A percentile compares a stretch with the other conserved stretches of the same genome.
These are phyloP conservation scores for Populus alba DNA, from an alignment of 345 rosid genomes.

Conservation along the genomic window DNA sequence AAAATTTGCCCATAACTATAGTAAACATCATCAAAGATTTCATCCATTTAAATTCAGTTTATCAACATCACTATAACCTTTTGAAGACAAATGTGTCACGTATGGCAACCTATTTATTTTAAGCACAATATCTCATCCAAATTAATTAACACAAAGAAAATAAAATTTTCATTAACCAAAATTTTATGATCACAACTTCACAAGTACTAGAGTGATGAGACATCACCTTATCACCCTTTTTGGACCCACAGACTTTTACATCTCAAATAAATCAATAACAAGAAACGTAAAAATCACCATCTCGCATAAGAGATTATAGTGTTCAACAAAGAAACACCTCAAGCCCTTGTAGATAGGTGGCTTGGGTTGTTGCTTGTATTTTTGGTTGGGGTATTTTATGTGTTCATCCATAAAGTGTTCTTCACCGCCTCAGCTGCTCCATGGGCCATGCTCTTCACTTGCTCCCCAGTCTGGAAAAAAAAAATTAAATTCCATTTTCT, in stretches of 20 bases:
- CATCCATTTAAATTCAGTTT: too few relatives aligned
- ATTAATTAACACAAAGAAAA: background rate
- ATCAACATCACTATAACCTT: background rate
- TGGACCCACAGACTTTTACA: too few relatives aligned
- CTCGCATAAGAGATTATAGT: background rate
- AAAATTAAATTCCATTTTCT: background rate
- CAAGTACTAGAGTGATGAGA: background rate
- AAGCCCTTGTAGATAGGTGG: background rate
- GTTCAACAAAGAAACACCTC: background rate
- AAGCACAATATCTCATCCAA: background rate
- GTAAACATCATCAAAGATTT: too few relatives aligned
- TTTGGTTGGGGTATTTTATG: background rate
- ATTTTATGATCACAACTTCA: too few relatives aligned
- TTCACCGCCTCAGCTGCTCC: constrained; percentile 35
- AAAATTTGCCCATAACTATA: too few relatives aligned
- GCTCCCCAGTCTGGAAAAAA: constrained; percentile 31
- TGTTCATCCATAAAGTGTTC: constrained; percentile 26
- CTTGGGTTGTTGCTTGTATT: background rate
- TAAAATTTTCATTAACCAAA: background rate
- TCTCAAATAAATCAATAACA: too few relatives aligned
- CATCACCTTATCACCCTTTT: background rate
- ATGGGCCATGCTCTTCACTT: constrained; percentile 30
- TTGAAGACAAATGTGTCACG: background rate
- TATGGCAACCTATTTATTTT: background rate
- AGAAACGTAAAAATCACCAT: background rate